Conservation (phyloP, 169 alveolate species). For the Eimeria sp. region DNA sequence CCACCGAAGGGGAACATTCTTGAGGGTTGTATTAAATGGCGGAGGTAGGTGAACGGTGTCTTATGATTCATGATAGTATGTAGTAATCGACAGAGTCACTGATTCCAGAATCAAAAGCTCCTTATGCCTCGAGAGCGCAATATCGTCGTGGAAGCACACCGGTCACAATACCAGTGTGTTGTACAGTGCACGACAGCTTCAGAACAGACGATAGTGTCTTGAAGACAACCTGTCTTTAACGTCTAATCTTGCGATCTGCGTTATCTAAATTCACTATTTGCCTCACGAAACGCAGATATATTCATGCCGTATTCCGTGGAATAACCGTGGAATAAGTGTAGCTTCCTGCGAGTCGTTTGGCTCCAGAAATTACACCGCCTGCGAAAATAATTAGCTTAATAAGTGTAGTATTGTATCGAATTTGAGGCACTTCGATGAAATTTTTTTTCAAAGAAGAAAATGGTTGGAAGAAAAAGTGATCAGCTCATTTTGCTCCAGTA, state of each 20-base stretch:
- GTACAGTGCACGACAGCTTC: neutral
- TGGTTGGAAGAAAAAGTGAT: neutral
- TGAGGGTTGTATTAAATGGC: too few relatives aligned
- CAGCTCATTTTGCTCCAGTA: neutral
- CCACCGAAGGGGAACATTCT: too few relatives aligned
- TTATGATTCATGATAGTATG: neutral
- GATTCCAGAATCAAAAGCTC: neutral
- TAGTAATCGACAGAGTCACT: neutral
- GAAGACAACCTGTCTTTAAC: neutral
- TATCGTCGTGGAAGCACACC: too few relatives aligned
- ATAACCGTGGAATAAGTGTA: neutral
- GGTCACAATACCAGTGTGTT: neutral
- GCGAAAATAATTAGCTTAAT: neutral
- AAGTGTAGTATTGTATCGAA: neutral
- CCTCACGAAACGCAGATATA: neutral
- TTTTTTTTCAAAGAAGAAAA: neutral
- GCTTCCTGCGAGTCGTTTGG: neutral
- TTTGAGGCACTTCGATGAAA: too few relatives aligned
- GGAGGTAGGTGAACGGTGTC: too few relatives aligned
- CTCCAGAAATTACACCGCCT: neutral
- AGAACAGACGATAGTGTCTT: neutral
- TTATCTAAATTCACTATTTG: neutral
- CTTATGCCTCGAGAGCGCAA: too few relatives aligned
- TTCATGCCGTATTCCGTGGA: neutral
- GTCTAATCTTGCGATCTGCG: neutral